Evolutionary conservation across 768 basidiomycete species (phyloP).

Genomic region (Boletus rubropictus): DNA sequence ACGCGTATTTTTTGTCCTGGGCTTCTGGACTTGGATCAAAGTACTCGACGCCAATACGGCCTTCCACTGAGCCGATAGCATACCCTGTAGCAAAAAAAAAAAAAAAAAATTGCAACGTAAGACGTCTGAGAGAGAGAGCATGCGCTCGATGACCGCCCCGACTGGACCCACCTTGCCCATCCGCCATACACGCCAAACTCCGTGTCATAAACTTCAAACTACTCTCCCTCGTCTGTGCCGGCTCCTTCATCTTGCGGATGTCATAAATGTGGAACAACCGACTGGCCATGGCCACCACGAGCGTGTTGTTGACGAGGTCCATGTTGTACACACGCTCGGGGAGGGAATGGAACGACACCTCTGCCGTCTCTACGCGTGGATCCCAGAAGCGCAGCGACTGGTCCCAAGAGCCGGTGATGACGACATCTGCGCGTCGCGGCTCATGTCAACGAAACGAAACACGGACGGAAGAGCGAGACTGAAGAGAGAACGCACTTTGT

Average conservation of each 20-base stretch:
- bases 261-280: slow-evolving; percentile 88
- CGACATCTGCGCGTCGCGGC: slow-evolving; percentile 41
- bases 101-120: too few species aligned
- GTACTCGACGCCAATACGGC: slow-evolving; percentile 95
- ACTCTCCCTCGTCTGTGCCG: slow-evolving; percentile 80
- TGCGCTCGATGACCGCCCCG: too few species aligned
- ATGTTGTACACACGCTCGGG: slow-evolving; percentile 85
- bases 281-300: slow-evolving; percentile 92
- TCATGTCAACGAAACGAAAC: not conserved
- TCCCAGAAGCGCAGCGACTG: slow-evolving; percentile 87
- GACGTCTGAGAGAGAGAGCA: too few species aligned
- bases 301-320: slow-evolving; percentile 68
- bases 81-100: slow-evolving; percentile 56
- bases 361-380: slow-evolving; percentile 52
- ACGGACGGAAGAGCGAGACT: not conserved
- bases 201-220: slow-evolving; percentile 94
- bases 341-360: slow-evolving; percentile 54
- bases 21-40: slow-evolving; percentile 74
- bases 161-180: slow-evolving; percentile 82
- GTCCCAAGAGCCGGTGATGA: slow-evolving; percentile 93
- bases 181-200: slow-evolving; percentile 85
- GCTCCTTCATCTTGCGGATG: slow-evolving; percentile 67
- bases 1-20: slow-evolving; percentile 80
- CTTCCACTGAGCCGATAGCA: slow-evolving; percentile 90
- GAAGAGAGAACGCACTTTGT: slow-evolving; percentile 44